Conservation (phyloP, 2,329 filamentous ascomycete genomes). For the Diaporthe eres region DNA sequence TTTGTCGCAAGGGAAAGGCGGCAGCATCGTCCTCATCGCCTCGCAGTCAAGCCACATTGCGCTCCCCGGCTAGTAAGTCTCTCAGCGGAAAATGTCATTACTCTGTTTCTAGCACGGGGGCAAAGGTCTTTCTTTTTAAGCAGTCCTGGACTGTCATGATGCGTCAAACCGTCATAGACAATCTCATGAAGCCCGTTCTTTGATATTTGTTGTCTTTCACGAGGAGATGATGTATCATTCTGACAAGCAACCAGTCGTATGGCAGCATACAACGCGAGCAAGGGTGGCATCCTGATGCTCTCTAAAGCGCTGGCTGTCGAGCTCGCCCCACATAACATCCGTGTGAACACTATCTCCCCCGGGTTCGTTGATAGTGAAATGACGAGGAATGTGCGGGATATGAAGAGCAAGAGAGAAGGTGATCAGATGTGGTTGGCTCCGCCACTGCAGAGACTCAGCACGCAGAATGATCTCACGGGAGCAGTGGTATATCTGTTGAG, state of each 20-base stretch:
- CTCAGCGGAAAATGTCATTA: neutral
- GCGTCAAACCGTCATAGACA: neutral
- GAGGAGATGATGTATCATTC: neutral
- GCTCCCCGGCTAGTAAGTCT: conserved; percentile 49
- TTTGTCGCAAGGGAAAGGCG: conserved; percentile 54
- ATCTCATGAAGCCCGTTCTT: neutral
- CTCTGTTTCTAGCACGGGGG: neutral
- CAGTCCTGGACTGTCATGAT: neutral
- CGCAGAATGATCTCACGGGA: conserved; percentile 57
- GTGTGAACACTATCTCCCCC: conserved; percentile 56
- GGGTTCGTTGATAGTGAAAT: conserved; percentile 56
- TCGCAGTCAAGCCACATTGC: conserved; percentile 55
- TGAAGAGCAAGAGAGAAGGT: conserved; percentile 51
- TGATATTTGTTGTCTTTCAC: neutral
- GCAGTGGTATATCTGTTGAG: conserved; percentile 59
- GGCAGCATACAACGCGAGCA: conserved; percentile 60
- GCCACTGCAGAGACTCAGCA: conserved; percentile 56
- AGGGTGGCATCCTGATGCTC: conserved; percentile 57
- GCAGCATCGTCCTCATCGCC: conserved; percentile 57
- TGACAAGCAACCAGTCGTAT: conserved; percentile 44
- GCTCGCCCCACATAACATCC: conserved; percentile 53
- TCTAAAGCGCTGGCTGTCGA: conserved; percentile 56
- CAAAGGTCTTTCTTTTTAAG: neutral
- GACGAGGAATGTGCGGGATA: conserved; percentile 50
- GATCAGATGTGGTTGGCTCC: conserved; percentile 56